Base-by-base conservation (phyloP, 2,329 filamentous ascomycete species). In the Knoxdaviesia capensis region DNA sequence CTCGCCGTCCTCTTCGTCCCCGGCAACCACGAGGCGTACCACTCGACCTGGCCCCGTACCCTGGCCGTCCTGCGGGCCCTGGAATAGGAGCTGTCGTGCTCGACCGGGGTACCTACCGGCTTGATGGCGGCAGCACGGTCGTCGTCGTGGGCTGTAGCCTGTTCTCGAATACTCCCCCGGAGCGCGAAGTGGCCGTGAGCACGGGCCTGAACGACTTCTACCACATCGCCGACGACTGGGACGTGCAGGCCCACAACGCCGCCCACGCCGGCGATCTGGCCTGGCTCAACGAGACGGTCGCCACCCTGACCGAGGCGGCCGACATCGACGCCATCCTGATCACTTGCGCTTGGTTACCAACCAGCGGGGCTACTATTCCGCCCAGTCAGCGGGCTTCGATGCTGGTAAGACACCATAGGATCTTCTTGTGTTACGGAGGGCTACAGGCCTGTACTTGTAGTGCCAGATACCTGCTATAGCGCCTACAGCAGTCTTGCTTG, bases 11-110 rank as follows among this genome's bases (percentile, higher is more conserved):
- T 76, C 36, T 59, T 72, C 31, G 57, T 75, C 0, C 52, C 64
- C 0, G 69, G 71, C 0, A 76, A 76, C 48, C 70, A 76, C 49
- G 71, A 77, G 49, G 58, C 68, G 0, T 73, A 67, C 47, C 49
- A 54, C 38, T 60, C 59, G 5, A 54, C 9, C 35, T 67, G 62
- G 62, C 36, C 48, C 2, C 45, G 50, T 0, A 52, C 56, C 0
- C 50, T 56, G 31, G 31, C 38, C 1, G 45, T 48, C 1, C 52
- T 66, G 9, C 46, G 46, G 30, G 43, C 29, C 0, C 61, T 63
- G 34, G 55, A 61, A 33, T n/a, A 52, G 2, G 39, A 52, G 0
- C 46, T 37, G 53, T 63, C 31, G 36, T 66, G 3, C 53, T 66
- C 4, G 54, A 64, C 44, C 55, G 55, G 6, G 40, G 31, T 3